These are phyloP conservation scores for Olyra latifolia DNA, from an alignment of 176 grass and related monocot species.

Conservation along the genomic window DNA sequence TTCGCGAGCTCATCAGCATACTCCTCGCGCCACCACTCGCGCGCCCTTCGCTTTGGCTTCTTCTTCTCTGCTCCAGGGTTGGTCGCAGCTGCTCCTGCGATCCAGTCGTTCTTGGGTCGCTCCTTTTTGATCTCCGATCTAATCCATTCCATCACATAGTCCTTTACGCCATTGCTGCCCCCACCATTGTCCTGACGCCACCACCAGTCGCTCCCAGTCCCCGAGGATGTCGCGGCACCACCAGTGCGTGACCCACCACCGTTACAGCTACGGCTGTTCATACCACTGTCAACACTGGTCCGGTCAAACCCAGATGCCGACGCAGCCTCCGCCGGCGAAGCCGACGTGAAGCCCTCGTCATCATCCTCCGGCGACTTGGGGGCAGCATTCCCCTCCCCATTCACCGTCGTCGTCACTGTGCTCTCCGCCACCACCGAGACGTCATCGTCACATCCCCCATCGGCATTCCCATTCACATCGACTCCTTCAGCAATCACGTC, in stretches of 20 bases:
- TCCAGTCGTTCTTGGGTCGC: slow-evolving; percentile 70
- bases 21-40: slow-evolving; percentile 91
- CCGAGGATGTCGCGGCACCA: not conserved
- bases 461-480: slow-evolving; percentile 9
- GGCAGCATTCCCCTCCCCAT: slow-evolving; percentile 38
- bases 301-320: slow-evolving; percentile 59
- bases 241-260: slow-evolving; percentile 10
- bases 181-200: slow-evolving; percentile 42
- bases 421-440: slow-evolving; percentile 44
- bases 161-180: slow-evolving; percentile 46
- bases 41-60: slow-evolving; percentile 45
- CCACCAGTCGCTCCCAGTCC: slow-evolving; percentile 49
- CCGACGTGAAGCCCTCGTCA: slow-evolving; percentile 43
- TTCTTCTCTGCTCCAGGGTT: slow-evolving; percentile 37
- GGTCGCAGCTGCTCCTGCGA: slow-evolving; percentile 27
- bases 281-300: slow-evolving; percentile 52
- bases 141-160: slow-evolving; percentile 95
- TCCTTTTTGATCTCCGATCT: slow-evolving; percentile 87
- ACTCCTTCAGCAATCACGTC: slow-evolving; percentile 7
- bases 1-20: slow-evolving; percentile 71
- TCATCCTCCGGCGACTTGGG: slow-evolving; percentile 51
- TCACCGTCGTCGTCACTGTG: slow-evolving; percentile 38
- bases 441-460: slow-evolving; percentile 36
- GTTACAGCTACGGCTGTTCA: slow-evolving; percentile 38
- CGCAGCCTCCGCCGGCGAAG: slow-evolving; percentile 41